Evolutionary conservation across 768 basidiomycete genomes (phyloP).

Genomic region (Russula griseocarnosa): DNA sequence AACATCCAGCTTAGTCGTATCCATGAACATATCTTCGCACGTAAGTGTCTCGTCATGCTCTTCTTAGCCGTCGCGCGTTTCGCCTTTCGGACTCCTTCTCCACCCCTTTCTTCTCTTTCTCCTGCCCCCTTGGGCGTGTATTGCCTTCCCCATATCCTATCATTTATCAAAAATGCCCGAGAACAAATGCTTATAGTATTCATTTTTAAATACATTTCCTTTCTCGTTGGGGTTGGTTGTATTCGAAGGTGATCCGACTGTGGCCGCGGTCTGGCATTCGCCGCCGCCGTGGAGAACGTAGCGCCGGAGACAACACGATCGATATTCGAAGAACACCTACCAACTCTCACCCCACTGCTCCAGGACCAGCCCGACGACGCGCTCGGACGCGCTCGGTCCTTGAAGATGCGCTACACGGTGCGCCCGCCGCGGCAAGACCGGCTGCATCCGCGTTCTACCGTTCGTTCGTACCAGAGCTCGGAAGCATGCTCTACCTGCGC

Average conservation of each 20-base stretch:
- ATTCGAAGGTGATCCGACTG: slow-evolving; percentile 69
- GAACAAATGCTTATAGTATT: neutral
- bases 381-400: slow-evolving; percentile 51
- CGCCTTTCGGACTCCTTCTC: neutral
- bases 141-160: too few species aligned
- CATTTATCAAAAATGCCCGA: neutral
- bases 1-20: slow-evolving; percentile 81
- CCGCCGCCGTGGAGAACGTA: too few species aligned
- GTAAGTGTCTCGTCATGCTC: too few species aligned
- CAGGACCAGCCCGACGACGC: slow-evolving; percentile 31
- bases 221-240: too few species aligned
- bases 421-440: slow-evolving; percentile 49
- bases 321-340: slow-evolving; percentile 71
- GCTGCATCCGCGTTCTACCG: slow-evolving; percentile 72
- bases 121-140: too few species aligned
- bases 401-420: slow-evolving; percentile 76
- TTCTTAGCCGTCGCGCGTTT: too few species aligned
- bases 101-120: too few species aligned
- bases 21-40: slow-evolving; percentile 82
- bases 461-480: slow-evolving; percentile 81
- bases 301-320: slow-evolving; percentile 62
- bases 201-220: too few species aligned
- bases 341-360: slow-evolving; percentile 56
- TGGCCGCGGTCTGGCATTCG: slow-evolving; percentile 90
- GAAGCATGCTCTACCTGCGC: slow-evolving; percentile 63